A percentile compares a stretch with the other conserved stretches of the same genome.
phyloP scores from a whole-genome alignment of 306 rosid species.

The Trifolium dubium region DNA sequence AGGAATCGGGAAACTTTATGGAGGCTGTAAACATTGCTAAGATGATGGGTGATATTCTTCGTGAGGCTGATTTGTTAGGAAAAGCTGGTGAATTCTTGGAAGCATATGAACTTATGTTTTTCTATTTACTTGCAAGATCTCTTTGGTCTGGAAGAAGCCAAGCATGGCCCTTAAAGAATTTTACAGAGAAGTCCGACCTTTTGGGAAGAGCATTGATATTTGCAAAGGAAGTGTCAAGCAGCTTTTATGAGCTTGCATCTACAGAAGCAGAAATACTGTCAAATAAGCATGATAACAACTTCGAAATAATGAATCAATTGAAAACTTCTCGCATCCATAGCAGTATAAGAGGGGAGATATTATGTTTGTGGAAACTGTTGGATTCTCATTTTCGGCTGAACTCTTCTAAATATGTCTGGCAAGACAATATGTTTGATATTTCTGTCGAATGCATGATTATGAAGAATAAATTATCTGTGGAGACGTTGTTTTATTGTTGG shows the following conservation, averaged over 20 bases:
- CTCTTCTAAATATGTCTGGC: conserved; percentile 50
- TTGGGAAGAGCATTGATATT: conserved; percentile 56
- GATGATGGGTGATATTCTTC: conserved; percentile 54
- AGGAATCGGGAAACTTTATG: conserved; percentile 64
- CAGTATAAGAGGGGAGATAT: conserved; percentile 56
- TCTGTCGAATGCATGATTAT: conserved; percentile 37
- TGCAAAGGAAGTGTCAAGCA: conserved; percentile 50
- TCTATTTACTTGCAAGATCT: conserved; percentile 56
- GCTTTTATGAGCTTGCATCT: conserved; percentile 48
- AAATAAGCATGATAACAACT: conserved; percentile 34
- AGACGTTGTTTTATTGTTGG: conserved; percentile 69
- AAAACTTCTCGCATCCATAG: conserved; percentile 43
- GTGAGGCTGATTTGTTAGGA: conserved; percentile 53
- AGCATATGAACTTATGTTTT: conserved; percentile 53
- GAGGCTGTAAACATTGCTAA: conserved; percentile 67
- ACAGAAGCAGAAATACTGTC: conserved; percentile 57
- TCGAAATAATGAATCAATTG: conserved; percentile 41
- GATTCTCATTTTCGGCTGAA: conserved; percentile 58
- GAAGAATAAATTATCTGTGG: conserved; percentile 53
- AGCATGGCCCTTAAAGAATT: conserved; percentile 74
- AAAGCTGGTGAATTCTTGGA: conserved; percentile 58
- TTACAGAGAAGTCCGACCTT: conserved; percentile 52
- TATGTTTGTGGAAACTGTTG: conserved; percentile 60
- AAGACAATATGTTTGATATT: conserved; percentile 43
- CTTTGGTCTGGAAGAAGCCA: conserved; percentile 66